phyloP scores from a whole-genome alignment of 2,329 filamentous ascomycete genomes.

The Raffaelea ambrosiae region DNA sequence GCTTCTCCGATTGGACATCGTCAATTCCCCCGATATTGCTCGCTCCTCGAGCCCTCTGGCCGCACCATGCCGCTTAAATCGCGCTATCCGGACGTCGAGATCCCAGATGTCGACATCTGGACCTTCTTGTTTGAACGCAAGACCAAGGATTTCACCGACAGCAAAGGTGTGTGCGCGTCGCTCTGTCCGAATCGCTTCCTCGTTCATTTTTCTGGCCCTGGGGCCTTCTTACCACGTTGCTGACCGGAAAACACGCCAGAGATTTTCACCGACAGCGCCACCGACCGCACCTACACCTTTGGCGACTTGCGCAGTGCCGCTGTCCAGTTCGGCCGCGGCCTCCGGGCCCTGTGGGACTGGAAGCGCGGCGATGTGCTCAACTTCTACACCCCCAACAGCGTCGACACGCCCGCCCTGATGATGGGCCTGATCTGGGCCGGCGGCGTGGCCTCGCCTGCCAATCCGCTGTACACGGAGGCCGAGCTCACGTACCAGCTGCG shows the following conservation, averaged over 20 bases:
- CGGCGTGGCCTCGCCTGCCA: constrained; percentile 74
- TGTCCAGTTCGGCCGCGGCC: constrained; percentile 68
- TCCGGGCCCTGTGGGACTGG: constrained; percentile 69
- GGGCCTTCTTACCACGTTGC: too few relatives aligned
- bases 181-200: too few relatives aligned
- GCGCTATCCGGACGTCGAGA: constrained; percentile 52
- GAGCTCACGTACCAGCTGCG: constrained; percentile 80
- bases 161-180: constrained; percentile 53
- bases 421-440: constrained; percentile 80
- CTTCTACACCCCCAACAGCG: constrained; percentile 76
- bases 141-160: constrained; percentile 56
- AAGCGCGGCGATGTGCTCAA: constrained; percentile 74
- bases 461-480: constrained; percentile 75
- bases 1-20: too few relatives aligned
- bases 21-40: not conserved
- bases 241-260: constrained; percentile 35
- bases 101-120: constrained; percentile 74
- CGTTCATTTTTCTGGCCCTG: too few relatives aligned
- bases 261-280: constrained; percentile 69
- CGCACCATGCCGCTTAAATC: constrained; percentile 66
- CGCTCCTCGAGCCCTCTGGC: too few relatives aligned
- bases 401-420: constrained; percentile 70
- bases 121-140: constrained; percentile 65
- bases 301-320: constrained; percentile 56
- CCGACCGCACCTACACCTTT: constrained; percentile 61